Base-by-base conservation (phyloP, 1,284 basidiomycete species). In the Phenoliferia sp. region DNA sequence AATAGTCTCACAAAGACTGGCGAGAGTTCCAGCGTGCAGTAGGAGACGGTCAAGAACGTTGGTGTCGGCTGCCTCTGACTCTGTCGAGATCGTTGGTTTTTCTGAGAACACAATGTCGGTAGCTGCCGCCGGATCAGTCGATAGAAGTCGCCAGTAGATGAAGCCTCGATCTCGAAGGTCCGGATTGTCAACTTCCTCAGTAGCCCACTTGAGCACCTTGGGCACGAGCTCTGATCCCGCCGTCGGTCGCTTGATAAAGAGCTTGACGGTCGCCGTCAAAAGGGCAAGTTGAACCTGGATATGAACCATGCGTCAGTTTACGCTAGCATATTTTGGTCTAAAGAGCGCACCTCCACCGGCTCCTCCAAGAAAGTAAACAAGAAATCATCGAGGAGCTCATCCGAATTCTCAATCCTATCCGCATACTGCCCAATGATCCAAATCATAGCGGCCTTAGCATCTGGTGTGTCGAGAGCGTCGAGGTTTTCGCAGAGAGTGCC, bases 361-460 rank as follows among this genome's bases (percentile, higher is more conserved):
- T 99, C 96, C 67, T 98, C 94, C 73, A 95, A 80, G 82, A 99
- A 99, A 2, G 86, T 88, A 72, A 90, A 94, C 57, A 94, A 82
- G 67, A 98, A 85, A 72, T 96, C 94, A 71, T 96, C 94, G 76
- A 99, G 83, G 59, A 99, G 84, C 75, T 99, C 94, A 77, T 97
- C 94, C 10, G 89, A 90, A 75, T 98, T 97, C 66, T 97, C 92
- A 69, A 99, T 99, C 74, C 89, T 86, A 78, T 99, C 88, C 6
- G 95, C 92, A 77, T 94, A 99, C 80, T 99, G 93, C 1, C 96
- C 96, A 62, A 99, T 84, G 75, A 99, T 94, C 96, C 96, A 99
- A 65, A 99, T 88, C 86, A 99, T 93, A 2, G 94, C 90, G 0
- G 94, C 90, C 75, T 97, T 97, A 2, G 94, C 89, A 79, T 99